phyloP scores from a whole-genome alignment of 208 protist species.

The Spongospora subterranea region DNA sequence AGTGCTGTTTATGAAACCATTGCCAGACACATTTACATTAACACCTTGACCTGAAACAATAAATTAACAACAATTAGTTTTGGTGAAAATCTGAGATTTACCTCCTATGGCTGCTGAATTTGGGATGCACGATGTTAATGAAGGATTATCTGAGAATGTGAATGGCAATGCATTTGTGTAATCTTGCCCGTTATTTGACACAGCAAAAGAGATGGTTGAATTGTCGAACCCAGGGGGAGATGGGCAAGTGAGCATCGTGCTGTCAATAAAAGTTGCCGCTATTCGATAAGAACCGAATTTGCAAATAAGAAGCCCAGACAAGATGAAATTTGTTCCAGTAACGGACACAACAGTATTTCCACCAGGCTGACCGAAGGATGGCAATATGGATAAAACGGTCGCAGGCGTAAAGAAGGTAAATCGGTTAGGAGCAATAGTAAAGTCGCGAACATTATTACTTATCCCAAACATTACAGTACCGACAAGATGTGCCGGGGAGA shows the following conservation, averaged over 20 bases:
- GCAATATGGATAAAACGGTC: slow-evolving; percentile 11
- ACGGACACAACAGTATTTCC: slow-evolving; percentile 54
- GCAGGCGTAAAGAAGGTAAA: slow-evolving; percentile 14
- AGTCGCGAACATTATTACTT: slow-evolving; percentile 51
- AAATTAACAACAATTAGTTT: neutral
- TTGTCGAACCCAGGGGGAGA: neutral
- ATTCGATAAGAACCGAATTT: neutral
- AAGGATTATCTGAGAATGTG: neutral
- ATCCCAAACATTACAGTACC: neutral
- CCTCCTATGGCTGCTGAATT: neutral
- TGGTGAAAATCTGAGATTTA: neutral
- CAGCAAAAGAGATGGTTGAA: neutral
- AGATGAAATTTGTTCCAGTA: slow-evolving; percentile 2
- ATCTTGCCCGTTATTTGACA: slow-evolving; percentile 33
- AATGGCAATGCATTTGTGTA: slow-evolving; percentile 1
- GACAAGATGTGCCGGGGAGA: neutral
- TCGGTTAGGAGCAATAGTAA: neutral
- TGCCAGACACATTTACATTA: neutral
- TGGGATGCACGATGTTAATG: neutral
- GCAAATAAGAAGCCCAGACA: neutral
- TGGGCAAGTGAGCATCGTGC: neutral
- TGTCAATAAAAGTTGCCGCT: neutral
- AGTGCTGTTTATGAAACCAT: neutral
- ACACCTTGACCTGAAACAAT: neutral
- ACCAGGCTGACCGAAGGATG: neutral